phyloP scores from a whole-genome alignment of 2,329 filamentous ascomycete genomes.

The Apiospora marii region DNA sequence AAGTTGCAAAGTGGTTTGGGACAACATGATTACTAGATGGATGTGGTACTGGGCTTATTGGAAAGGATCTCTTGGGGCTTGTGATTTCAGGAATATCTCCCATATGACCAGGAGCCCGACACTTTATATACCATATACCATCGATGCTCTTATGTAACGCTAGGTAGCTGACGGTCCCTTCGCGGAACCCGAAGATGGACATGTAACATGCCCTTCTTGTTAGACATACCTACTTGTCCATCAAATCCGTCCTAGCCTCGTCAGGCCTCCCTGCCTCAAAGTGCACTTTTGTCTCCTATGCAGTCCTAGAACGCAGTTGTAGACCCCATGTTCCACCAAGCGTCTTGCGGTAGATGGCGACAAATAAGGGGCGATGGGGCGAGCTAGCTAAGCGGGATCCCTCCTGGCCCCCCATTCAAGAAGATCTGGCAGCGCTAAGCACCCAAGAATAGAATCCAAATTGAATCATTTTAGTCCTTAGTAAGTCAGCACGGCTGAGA shows the following conservation, averaged over 20 bases:
- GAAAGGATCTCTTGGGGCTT: not conserved
- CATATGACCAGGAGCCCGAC: not conserved
- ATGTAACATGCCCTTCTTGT: not conserved
- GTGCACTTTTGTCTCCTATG: not conserved
- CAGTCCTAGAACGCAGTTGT: not conserved
- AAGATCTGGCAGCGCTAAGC: not conserved
- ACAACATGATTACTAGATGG: not conserved
- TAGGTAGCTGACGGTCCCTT: no score
- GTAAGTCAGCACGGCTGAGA: not conserved
- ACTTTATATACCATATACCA: not conserved
- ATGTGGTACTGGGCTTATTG: not conserved
- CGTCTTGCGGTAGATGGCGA: not conserved
- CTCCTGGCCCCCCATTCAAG: not conserved
- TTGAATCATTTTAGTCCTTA: not conserved
- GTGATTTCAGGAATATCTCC: not conserved
- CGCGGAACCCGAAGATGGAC: not conserved
- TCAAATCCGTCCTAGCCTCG: not conserved
- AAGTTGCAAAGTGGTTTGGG: slow-evolving; percentile 1
- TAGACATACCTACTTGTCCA: not conserved
- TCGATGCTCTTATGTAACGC: not conserved
- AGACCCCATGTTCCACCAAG: slow-evolving; percentile 1
- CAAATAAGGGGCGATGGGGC: not conserved
- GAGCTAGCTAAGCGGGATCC: not conserved
- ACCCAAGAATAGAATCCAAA: not conserved
- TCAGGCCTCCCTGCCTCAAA: not conserved